These are phyloP conservation scores for Exophiala sideris DNA, from an alignment of 2,329 filamentous ascomycete species.

Conservation along the genomic window DNA sequence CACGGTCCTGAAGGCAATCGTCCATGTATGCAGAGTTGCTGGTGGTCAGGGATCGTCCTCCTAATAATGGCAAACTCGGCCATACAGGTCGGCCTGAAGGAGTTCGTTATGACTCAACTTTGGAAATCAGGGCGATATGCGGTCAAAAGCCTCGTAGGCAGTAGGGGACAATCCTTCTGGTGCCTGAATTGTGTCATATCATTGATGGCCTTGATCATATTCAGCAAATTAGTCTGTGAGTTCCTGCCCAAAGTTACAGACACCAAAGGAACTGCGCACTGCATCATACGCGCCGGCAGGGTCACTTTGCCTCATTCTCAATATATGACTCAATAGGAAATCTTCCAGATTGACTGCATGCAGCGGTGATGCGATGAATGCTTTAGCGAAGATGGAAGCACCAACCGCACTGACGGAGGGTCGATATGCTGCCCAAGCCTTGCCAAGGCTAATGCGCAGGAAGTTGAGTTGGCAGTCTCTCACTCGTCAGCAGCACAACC, in stretches of 20 bases:
- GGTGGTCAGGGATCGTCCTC: no score
- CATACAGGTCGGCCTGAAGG: no score
- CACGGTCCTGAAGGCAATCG: no score
- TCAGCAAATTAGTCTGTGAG: background rate
- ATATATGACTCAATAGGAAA: slow-evolving; percentile 10
- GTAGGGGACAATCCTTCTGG: no score
- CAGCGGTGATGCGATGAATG: background rate
- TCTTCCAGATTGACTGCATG: background rate
- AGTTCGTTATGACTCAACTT: no score
- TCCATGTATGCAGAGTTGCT: no score
- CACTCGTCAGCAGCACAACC: slow-evolving; percentile 3
- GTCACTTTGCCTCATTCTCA: slow-evolving; percentile 18
- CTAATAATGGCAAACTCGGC: no score
- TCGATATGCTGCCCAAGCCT: slow-evolving; percentile 14
- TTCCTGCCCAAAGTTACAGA: slow-evolving; percentile 5
- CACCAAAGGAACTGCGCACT: slow-evolving; percentile 6
- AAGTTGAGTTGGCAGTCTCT: slow-evolving; percentile 18
- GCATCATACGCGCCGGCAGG: slow-evolving; percentile 1
- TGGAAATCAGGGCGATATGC: no score
- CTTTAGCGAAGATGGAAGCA: slow-evolving; percentile 5
- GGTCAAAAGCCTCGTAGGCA: no score
- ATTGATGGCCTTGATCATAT: no score
- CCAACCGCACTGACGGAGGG: slow-evolving; percentile 10
- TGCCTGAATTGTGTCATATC: no score
- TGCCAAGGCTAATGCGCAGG: slow-evolving; percentile 14